Evolutionary conservation across 345 rosid genomes (phyloP).

Genomic region (Ceriops zippeliana): DNA sequence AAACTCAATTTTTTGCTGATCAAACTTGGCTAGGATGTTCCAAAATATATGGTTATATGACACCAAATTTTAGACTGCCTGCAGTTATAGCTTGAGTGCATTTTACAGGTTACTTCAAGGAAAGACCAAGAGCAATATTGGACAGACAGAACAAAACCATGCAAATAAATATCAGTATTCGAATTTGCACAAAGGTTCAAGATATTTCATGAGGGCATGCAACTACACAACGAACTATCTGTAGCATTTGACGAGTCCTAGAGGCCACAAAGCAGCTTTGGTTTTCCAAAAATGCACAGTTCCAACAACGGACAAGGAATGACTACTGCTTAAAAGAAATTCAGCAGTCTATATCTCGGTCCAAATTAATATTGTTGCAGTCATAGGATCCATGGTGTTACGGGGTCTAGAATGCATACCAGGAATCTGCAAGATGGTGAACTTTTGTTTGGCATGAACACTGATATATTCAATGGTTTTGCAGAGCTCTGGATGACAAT

Average conservation of each 20-base stretch:
- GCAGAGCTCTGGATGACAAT: slow-evolving; percentile 75
- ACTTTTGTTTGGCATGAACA: slow-evolving; percentile 52
- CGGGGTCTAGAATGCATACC: slow-evolving; percentile 58
- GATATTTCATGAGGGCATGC: no score
- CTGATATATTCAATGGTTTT: slow-evolving; percentile 86
- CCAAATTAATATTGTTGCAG: slow-evolving; percentile 58
- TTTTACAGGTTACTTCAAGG: no score
- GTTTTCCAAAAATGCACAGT: slow-evolving; percentile 56
- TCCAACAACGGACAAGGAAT: slow-evolving; percentile 62
- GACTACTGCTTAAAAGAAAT: slow-evolving; percentile 69
- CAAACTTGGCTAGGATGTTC: no score
- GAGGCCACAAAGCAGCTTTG: slow-evolving; percentile 68
- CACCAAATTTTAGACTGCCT: no score
- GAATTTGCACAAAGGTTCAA: no score
- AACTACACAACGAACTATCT: no score
- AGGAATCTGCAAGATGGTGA: slow-evolving; percentile 58
- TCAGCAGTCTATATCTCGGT: slow-evolving; percentile 56
- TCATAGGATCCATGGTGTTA: slow-evolving; percentile 54
- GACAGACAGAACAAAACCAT: no score
- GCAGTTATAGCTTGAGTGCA: slow-evolving; percentile 6
- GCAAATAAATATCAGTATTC: no score
- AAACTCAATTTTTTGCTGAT: no score
- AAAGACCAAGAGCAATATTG: no score
- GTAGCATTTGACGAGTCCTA: no score
- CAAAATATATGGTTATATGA: no score